A percentile compares a stretch with the other conserved stretches of the same genome.
Evolutionary conservation across 169 alveolate genomes (phyloP).

Genomic region (Perkinsus marinus): DNA sequence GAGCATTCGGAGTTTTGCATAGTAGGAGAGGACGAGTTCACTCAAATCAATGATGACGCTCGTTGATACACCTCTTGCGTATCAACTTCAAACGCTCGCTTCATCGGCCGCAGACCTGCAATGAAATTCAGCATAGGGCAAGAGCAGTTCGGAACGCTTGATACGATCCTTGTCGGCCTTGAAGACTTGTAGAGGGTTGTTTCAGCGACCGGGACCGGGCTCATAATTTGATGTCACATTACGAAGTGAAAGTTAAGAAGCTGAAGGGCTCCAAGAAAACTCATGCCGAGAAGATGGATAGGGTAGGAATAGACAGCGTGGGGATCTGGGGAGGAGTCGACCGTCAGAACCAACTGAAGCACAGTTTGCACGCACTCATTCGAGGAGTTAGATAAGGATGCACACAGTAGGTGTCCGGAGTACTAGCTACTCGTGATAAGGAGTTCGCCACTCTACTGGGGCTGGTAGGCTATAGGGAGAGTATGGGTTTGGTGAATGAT

Average conservation of each 20-base stretch:
- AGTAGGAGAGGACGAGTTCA: too few relatives aligned
- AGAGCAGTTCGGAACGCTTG: too few relatives aligned
- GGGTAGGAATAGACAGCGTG: too few relatives aligned
- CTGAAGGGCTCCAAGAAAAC: not conserved
- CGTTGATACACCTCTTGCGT: too few relatives aligned
- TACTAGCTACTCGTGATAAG: not conserved
- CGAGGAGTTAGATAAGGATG: not conserved
- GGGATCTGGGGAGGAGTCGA: too few relatives aligned
- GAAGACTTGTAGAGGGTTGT: too few relatives aligned
- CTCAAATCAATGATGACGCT: too few relatives aligned
- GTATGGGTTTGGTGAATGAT: not conserved
- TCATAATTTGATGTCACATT: not conserved
- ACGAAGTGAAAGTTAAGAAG: not conserved
- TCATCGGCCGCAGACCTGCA: too few relatives aligned
- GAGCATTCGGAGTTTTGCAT: too few relatives aligned
- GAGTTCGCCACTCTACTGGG: not conserved
- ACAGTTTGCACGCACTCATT: not conserved
- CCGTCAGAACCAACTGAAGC: not conserved
- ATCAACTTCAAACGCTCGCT: too few relatives aligned
- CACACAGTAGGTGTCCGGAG: not conserved
- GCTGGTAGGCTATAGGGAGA: not conserved
- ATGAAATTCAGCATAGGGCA: too few relatives aligned
- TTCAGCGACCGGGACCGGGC: not conserved
- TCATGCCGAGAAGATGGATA: not conserved
- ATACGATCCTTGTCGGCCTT: too few relatives aligned